Base-by-base conservation (phyloP, 306 rosid species). In the Pachyrhizus erosus region DNA sequence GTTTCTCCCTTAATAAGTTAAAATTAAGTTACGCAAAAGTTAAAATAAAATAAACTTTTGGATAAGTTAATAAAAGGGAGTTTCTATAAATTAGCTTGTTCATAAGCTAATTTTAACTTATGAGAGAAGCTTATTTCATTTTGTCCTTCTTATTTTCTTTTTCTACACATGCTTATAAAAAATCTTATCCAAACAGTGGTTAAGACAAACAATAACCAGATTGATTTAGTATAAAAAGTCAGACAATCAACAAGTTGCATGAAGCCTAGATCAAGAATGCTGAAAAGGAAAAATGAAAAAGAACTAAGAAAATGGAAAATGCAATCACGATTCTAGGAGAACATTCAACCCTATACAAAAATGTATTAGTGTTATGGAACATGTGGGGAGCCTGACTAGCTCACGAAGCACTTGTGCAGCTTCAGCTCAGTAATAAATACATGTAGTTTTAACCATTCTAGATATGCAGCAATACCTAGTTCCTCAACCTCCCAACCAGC, bases 401-500 rank as follows among this genome's bases (percentile, higher is more conserved):
- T 42, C 27, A 26, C 68, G 18, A 86, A 73, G 79, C 65, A 40
- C 7, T 13, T 18, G 46, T 21, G 17, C 43, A 18, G 76, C 11
- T 48, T 26, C 55, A 18, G 84, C 75, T 34, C 24, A 37, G 37
- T n/a, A 65, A 75, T 31, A 49, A 48, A 80, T 60, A 21, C 2
- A 79, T 26, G 14, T 27, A 64, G 40, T n/a, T 77, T 37, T 31
- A 72, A 81, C 7, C 48, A 70, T 46, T 62, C 54, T 14, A 69
- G 15, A 77, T 78, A 61, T 70, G 76, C 62, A 70, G 80, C 11
- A 24, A 34, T 93, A 96, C 98, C 99, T 92, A 96, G 84, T 60
- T 92, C 98, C 78, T 96, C 99, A 62, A 96, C 98, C 81, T 96
- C 97, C 99, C 99, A 96, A 71, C 99, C 99, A 83, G 99, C 99